Evolutionary conservation across 2,329 filamentous ascomycete genomes (phyloP).

Genomic region (Hypocrella siamensis): DNA sequence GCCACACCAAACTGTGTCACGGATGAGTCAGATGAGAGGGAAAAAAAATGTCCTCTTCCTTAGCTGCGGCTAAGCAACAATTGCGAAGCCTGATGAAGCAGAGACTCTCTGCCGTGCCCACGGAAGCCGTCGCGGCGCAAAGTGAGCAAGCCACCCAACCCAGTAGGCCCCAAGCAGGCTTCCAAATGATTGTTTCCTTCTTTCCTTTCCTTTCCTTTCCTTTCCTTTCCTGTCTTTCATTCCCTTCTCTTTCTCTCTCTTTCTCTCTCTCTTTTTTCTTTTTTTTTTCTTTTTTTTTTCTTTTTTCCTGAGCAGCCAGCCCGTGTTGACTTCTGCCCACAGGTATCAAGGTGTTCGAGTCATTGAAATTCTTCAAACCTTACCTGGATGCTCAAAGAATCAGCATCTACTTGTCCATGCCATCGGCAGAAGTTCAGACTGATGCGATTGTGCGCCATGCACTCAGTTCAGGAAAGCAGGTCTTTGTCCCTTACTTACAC

Average conservation of each 20-base stretch:
- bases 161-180: constrained; percentile 32
- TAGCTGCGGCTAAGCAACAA: constrained; percentile 52
- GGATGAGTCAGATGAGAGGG: background rate
- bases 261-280: too few species aligned
- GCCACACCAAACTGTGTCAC: too few species aligned
- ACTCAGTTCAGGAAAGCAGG: constrained; percentile 58
- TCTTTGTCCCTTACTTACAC: constrained; percentile 86
- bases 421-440: constrained; percentile 71
- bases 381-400: constrained; percentile 63
- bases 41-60: constrained; percentile 2
- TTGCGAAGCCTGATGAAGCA: constrained; percentile 56
- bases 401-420: constrained; percentile 90
- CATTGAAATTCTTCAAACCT: constrained; percentile 50
- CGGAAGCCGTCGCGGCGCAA: constrained; percentile 49
- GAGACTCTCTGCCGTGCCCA: constrained; percentile 42
- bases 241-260: too few species aligned
- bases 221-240: too few species aligned
- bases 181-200: too few species aligned
- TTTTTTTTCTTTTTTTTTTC: too few species aligned
- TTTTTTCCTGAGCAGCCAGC: too few species aligned
- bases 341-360: too few species aligned
- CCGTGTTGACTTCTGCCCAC: too few species aligned
- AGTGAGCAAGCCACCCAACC: constrained; percentile 36
- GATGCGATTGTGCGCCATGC: constrained; percentile 69
- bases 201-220: too few species aligned